Evolutionary conservation across 768 basidiomycete genomes (phyloP).

Genomic region (Mycena floridula): DNA sequence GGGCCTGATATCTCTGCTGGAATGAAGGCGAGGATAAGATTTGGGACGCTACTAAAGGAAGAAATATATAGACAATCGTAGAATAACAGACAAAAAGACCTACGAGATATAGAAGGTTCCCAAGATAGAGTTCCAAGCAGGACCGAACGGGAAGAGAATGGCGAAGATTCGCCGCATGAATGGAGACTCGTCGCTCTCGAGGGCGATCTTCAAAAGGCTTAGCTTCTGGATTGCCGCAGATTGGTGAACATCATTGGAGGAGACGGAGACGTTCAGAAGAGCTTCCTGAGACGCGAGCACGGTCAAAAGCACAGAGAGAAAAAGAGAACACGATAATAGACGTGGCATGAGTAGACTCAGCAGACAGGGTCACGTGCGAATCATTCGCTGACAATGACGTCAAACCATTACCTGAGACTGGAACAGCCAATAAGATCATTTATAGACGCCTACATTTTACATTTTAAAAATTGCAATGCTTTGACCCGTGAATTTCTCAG

Average conservation of each 20-base stretch:
- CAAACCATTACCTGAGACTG: no score
- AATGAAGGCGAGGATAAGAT: slow-evolving; percentile 92
- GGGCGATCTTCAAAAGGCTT: slow-evolving; percentile 49
- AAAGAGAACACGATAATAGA: no score
- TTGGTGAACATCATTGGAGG: slow-evolving; percentile 34
- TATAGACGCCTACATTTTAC: no score
- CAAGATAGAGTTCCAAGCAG: slow-evolving; percentile 83
- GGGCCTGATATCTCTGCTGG: slow-evolving; percentile 80
- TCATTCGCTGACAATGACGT: no score
- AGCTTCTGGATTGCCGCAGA: slow-evolving; percentile 38
- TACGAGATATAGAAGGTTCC: slow-evolving; percentile 97
- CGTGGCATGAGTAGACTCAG: no score
- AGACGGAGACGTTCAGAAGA: neutral
- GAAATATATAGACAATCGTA: slow-evolving; percentile 1
- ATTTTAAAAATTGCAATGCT: no score
- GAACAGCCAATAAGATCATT: no score
- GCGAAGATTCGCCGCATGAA: slow-evolving; percentile 76
- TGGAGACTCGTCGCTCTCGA: slow-evolving; percentile 64
- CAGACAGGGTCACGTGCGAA: no score
- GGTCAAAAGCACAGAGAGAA: no score
- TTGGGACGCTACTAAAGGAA: slow-evolving; percentile 56
- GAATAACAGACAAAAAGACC: slow-evolving; percentile 27
- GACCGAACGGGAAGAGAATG: slow-evolving; percentile 84
- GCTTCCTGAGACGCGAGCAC: no score
- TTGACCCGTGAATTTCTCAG: no score